phyloP scores from a whole-genome alignment of 306 rosid genomes.

The Sechiopsis laciniata region DNA sequence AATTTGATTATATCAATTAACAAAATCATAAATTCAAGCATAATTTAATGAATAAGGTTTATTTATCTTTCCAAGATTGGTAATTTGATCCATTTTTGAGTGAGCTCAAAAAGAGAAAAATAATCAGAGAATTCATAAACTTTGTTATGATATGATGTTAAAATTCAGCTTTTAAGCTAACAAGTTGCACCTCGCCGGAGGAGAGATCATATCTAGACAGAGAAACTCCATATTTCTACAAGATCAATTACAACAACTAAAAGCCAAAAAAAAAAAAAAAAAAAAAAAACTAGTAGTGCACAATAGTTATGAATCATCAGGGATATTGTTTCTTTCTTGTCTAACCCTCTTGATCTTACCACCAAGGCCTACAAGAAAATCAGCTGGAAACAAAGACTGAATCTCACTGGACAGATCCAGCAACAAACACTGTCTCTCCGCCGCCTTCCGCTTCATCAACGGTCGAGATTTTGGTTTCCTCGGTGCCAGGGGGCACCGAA shows the following conservation, averaged over 20 bases:
- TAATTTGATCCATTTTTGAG: too few relatives aligned
- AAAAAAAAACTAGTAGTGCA: background rate
- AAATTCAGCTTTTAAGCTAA: background rate
- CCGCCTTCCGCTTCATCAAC: slow-evolving; percentile 35
- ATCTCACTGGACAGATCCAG: slow-evolving; percentile 41
- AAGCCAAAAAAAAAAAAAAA: background rate
- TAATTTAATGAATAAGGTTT: too few relatives aligned
- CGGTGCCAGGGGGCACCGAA: slow-evolving; percentile 64
- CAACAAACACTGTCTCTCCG: slow-evolving; percentile 19
- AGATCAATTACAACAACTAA: background rate
- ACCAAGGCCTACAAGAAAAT: slow-evolving; percentile 34
- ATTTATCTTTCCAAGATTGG: too few relatives aligned
- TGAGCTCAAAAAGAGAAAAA: too few relatives aligned
- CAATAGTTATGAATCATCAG: background rate
- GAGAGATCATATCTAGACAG: slow-evolving; percentile 1
- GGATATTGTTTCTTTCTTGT: slow-evolving; percentile 11
- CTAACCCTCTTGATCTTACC: slow-evolving; percentile 43
- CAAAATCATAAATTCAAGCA: too few relatives aligned
- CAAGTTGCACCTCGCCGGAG: background rate
- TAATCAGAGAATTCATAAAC: background rate
- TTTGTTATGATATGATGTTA: slow-evolving; percentile 17
- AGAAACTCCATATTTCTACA: slow-evolving; percentile 14
- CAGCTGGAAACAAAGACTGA: slow-evolving; percentile 41
- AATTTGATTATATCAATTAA: too few relatives aligned
- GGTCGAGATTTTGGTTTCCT: slow-evolving; percentile 48